Conservation (phyloP, 192 early-diverging fungal genomes). For the Phlyctochytrium bullatum region DNA sequence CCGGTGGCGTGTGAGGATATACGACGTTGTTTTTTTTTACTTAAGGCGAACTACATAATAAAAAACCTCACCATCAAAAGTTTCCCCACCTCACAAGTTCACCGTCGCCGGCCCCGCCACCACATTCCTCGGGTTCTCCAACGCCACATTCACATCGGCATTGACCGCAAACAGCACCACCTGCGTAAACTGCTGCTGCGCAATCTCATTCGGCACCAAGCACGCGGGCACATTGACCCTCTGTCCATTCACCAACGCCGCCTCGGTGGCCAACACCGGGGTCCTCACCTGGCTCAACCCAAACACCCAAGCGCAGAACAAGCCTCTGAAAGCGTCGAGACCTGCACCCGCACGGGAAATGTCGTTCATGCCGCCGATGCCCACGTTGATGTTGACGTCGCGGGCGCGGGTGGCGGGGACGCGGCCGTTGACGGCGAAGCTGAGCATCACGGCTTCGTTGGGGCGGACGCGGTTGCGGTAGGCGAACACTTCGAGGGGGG, state of each 20-base stretch:
- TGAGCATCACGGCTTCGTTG: not conserved
- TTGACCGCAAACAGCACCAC: conserved; percentile 38
- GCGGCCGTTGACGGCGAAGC: not conserved
- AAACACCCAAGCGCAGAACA: conserved; percentile 16
- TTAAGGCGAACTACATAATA: too few species aligned
- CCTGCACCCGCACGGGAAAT: not conserved
- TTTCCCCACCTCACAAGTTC: too few species aligned
- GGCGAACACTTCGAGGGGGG: conserved; percentile 8
- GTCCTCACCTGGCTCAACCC: conserved; percentile 12
- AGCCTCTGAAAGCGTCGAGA: not conserved
- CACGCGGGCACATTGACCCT: conserved; percentile 3
- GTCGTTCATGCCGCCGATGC: not conserved
- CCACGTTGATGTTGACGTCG: not conserved
- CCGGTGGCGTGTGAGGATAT: too few species aligned
- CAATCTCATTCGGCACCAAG: conserved; percentile 5
- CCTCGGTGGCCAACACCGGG: not conserved
- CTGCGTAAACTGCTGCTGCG: conserved; percentile 17
- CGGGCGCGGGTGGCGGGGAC: not conserved
- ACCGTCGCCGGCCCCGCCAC: conserved; percentile 42
- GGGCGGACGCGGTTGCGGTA: not conserved
- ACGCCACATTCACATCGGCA: conserved; percentile 26
- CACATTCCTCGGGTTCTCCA: conserved; percentile 39
- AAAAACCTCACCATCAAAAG: too few species aligned
- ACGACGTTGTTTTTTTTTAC: too few species aligned
- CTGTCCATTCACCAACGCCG: not conserved